Conservation (phyloP, 176 grass and related monocot genomes). For the Ensete ventricosum region DNA sequence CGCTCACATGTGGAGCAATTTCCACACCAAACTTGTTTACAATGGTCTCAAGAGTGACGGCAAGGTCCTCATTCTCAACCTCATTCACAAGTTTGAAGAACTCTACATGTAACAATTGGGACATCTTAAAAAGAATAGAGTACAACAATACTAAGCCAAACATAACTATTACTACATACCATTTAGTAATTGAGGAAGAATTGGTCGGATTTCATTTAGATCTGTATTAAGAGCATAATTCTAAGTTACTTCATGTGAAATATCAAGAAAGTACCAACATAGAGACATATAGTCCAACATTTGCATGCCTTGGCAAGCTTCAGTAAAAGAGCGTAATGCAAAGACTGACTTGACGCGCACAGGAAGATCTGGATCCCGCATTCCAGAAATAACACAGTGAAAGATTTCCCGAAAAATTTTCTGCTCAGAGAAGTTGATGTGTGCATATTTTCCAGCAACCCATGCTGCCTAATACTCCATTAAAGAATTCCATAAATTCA, state of each 20-base stretch:
- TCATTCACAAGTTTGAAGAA: constrained; percentile 92
- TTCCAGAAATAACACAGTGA: constrained; percentile 51
- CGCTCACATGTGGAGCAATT: constrained; percentile 77
- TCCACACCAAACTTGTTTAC: constrained; percentile 96
- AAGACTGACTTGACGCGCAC: constrained; percentile 89
- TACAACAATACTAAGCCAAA: constrained; percentile 9
- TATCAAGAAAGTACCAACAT: neutral
- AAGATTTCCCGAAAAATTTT: constrained; percentile 57
- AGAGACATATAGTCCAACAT: neutral
- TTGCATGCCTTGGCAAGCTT: constrained; percentile 75
- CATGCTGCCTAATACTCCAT: constrained; percentile 58
- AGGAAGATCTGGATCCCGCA: constrained; percentile 74
- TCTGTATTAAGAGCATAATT: constrained; percentile 32
- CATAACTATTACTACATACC: constrained; percentile 33
- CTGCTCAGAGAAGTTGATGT: constrained; percentile 61
- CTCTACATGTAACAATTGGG: constrained; percentile 31
- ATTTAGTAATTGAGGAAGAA: constrained; percentile 83
- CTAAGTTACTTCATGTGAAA: neutral
- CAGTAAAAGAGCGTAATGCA: constrained; percentile 75
- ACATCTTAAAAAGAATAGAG: neutral
- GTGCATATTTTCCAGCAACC: constrained; percentile 94
- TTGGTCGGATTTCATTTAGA: constrained; percentile 64
- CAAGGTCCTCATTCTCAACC: constrained; percentile 90
- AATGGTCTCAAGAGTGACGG: constrained; percentile 77
- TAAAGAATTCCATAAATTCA: constrained; percentile 2